Conservation (phyloP, 441 rosid species). For the Raphanus hybrid region DNA sequence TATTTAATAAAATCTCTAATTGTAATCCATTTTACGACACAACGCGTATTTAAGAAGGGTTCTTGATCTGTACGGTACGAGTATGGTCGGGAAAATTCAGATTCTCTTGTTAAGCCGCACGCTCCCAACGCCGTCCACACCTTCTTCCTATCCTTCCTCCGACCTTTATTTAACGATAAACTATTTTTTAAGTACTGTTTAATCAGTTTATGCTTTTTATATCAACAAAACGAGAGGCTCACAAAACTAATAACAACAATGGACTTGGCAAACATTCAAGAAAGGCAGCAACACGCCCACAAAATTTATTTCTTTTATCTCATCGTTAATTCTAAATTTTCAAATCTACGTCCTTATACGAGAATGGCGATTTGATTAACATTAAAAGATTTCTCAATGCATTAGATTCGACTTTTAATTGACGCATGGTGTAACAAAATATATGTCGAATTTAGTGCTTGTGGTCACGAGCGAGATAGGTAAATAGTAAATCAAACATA, state of each 20-base stretch:
- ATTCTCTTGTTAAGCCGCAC: conserved; percentile 34
- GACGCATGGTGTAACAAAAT: background rate
- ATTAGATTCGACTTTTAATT: background rate
- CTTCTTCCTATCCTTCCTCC: conserved; percentile 47
- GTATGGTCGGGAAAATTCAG: conserved; percentile 24
- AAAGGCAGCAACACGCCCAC: background rate
- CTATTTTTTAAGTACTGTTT: background rate
- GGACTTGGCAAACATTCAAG: background rate
- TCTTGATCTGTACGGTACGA: conserved; percentile 53
- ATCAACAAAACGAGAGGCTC: conserved; percentile 1
- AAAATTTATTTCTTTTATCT: background rate
- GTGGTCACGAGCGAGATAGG: background rate
- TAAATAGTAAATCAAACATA: background rate
- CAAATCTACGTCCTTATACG: background rate
- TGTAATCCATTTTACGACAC: background rate
- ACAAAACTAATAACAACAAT: background rate
- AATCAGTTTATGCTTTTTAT: conserved; percentile 3
- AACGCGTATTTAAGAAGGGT: conserved; percentile 4
- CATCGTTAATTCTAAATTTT: background rate
- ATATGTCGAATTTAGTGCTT: background rate
- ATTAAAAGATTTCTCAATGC: background rate
- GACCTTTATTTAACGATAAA: conserved; percentile 16
- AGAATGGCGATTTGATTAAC: background rate
- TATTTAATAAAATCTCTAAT: conserved; percentile 1
- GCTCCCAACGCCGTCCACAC: conserved; percentile 39